These are phyloP conservation scores for Dendrothele bispora DNA, from an alignment of 768 basidiomycete species.

Conservation along the genomic window DNA sequence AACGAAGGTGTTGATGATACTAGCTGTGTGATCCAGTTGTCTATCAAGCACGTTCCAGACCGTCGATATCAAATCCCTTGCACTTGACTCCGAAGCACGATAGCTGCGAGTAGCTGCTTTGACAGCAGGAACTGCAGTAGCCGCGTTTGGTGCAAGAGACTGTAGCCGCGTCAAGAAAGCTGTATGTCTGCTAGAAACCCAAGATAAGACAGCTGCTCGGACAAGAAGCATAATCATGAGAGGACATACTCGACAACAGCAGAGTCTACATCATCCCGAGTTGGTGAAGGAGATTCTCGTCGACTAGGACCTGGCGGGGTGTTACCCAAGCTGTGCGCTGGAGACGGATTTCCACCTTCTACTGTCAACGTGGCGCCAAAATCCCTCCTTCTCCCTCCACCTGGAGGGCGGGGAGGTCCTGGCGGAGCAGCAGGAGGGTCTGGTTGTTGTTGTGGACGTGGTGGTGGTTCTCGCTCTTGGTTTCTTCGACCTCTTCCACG, in stretches of 20 bases:
- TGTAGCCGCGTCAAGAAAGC: slow-evolving; percentile 21
- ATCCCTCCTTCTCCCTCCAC: neutral
- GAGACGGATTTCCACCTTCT: neutral
- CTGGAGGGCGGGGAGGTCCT: slow-evolving; percentile 7
- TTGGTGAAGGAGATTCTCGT: slow-evolving; percentile 30
- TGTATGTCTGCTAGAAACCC: slow-evolving; percentile 8
- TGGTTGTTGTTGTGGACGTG: slow-evolving; percentile 24
- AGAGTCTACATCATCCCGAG: slow-evolving; percentile 43
- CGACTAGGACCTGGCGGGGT: slow-evolving; percentile 24
- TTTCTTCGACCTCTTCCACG: slow-evolving; percentile 43
- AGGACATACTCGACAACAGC: slow-evolving; percentile 51
- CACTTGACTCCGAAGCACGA: slow-evolving; percentile 70
- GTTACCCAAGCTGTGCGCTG: neutral
- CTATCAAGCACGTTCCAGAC: slow-evolving; percentile 78
- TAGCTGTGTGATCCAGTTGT: slow-evolving; percentile 70
- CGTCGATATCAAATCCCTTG: slow-evolving; percentile 84
- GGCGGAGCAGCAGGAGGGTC: slow-evolving; percentile 36
- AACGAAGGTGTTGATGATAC: slow-evolving; percentile 70
- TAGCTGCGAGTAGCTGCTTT: slow-evolving; percentile 81
- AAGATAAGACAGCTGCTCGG: neutral
- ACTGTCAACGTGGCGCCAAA: slow-evolving; percentile 3
- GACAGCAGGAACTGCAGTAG: slow-evolving; percentile 56
- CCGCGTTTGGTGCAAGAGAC: slow-evolving; percentile 54
- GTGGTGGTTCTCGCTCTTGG: slow-evolving; percentile 49
- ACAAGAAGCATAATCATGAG: neutral